Base-by-base conservation (phyloP, 2,329 filamentous ascomycete genomes). In the Aureobasidium lini region DNA sequence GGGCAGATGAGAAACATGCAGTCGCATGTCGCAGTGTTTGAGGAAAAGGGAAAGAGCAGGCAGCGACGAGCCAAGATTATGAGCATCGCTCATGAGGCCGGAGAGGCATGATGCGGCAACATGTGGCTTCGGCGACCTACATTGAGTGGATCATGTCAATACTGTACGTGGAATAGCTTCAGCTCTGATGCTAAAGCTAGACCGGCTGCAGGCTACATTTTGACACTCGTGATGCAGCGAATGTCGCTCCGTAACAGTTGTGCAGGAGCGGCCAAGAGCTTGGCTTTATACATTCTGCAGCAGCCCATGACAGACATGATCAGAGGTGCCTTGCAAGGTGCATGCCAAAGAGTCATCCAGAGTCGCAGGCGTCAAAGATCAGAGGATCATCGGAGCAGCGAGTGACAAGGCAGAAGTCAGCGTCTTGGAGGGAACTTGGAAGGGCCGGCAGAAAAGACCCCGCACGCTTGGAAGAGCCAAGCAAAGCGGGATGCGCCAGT, bases 101-200 rank as follows among this genome's bases (percentile, higher is more conserved):
- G 11, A 32, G 15, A 13, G 29, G 31, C 1, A 31, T 37, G n/a
- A 37, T 37, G 32, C 23, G 13, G 28, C 49, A 6, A 15, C 50
- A 34, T 43, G 50, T 54, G 50, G 50, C 39, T 34, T 11, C 23
- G 10, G 3, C 1, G 32, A 15, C 13, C 39, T 18, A 15, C 39
- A 42, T 13, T 15, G 39, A 42, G 47, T 3, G n/a, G 29, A n/a
- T 42, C 37, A 18, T 18, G 9, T 32, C 15, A n/a, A 54, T 54
- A 54, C 50, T 43, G 50, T 54, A 54, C 50, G 37, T 40, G 37
- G 50, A 16, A 34, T 54, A 43, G 50, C 23, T 9, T 34, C 36
- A 39, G 36, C 42, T 32, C 15, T 18, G 42, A 15, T 29, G 37
- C 37, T 43, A 37, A n/a, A 34, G 50, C 50, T 54, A 39, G 47